Conservation (phyloP, 441 rosid genomes). For the Gossypium aridum region DNA sequence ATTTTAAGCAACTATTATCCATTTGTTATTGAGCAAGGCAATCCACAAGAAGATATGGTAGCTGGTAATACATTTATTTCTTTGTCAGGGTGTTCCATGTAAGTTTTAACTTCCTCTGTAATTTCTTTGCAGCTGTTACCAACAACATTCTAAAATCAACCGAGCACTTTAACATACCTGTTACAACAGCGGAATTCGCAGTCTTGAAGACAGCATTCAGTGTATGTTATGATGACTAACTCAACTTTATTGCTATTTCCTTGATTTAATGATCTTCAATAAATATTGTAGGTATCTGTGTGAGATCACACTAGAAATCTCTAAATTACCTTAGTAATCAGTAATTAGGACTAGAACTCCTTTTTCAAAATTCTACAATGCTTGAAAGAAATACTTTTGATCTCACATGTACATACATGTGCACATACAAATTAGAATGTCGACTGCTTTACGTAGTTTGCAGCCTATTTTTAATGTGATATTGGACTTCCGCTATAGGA, state of each 20-base stretch:
- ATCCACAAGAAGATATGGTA: neutral
- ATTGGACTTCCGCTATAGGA: neutral
- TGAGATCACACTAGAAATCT: neutral
- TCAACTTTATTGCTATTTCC: neutral
- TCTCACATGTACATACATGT: neutral
- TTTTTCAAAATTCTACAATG: neutral
- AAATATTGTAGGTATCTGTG: neutral
- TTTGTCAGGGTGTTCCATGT: neutral
- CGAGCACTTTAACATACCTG: slow-evolving; percentile 61
- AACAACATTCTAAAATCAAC: slow-evolving; percentile 58
- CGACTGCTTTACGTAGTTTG: neutral
- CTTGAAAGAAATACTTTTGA: neutral
- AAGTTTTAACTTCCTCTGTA: neutral
- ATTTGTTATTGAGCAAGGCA: neutral
- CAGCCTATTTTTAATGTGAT: neutral
- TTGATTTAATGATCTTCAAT: neutral
- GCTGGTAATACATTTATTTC: neutral
- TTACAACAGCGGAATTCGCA: slow-evolving; percentile 72
- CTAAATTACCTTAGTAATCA: neutral
- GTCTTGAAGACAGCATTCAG: slow-evolving; percentile 87
- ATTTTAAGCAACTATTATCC: neutral
- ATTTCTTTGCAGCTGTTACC: slow-evolving; percentile 50
- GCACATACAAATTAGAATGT: neutral
- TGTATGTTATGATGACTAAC: slow-evolving; percentile 33
- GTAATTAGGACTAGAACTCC: neutral